A percentile compares a stretch with the other conserved stretches of the same genome.
Evolutionary conservation across 2,329 filamentous ascomycete genomes (phyloP).

Genomic region (Beauveria sp.): DNA sequence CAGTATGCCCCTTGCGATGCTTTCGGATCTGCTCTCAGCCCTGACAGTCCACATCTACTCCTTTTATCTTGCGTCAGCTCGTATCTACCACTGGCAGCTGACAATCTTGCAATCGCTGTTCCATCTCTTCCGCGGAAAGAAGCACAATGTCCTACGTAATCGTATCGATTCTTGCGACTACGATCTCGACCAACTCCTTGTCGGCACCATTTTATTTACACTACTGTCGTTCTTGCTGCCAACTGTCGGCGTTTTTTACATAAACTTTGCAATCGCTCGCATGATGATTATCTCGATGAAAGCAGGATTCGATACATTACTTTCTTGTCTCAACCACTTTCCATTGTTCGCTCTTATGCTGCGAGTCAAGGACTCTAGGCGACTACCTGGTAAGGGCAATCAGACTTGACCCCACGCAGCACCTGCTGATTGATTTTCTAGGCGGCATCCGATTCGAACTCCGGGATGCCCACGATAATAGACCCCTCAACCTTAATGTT

Average conservation of each 20-base stretch:
- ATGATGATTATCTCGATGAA: slow-evolving; percentile 95
- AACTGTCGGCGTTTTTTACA: slow-evolving; percentile 92
- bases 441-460: slow-evolving; percentile 82
- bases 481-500: slow-evolving; percentile 30
- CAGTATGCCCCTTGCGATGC: slow-evolving; percentile 92
- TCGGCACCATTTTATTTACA: slow-evolving; percentile 95
- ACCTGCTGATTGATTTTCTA: slow-evolving; percentile 13
- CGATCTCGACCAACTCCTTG: slow-evolving; percentile 89
- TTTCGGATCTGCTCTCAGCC: slow-evolving; percentile 86
- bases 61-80: slow-evolving; percentile 92
- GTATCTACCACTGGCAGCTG: slow-evolving; percentile 98
- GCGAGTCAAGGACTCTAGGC: slow-evolving; percentile 81
- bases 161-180: slow-evolving; percentile 99
- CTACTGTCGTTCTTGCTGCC: slow-evolving; percentile 90
- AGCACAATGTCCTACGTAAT: slow-evolving; percentile 92
- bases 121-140: slow-evolving; percentile 95
- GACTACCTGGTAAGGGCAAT: slow-evolving; percentile 65
- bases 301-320: slow-evolving; percentile 79
- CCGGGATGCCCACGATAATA: slow-evolving; percentile 58
- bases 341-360: slow-evolving; percentile 96
- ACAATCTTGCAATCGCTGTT: slow-evolving; percentile 97
- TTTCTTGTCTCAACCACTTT: slow-evolving; percentile 95
- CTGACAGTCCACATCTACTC: slow-evolving; percentile 95
- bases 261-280: slow-evolving; percentile 88
- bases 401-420: fast-evolving